Conservation (phyloP, 148 eudicot species). For the Rhododendron henanense region DNA sequence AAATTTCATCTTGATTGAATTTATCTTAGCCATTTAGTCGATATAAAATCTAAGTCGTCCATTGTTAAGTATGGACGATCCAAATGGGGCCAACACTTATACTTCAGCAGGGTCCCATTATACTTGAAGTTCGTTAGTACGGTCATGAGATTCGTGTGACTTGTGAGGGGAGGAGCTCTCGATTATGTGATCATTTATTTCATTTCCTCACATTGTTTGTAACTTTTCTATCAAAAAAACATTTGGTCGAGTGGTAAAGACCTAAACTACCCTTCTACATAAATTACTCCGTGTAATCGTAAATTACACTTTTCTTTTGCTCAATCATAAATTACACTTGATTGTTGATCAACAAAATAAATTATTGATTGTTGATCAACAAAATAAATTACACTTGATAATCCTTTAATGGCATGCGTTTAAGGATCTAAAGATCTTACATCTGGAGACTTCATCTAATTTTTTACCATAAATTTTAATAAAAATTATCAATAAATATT, state of each 20-base stretch:
- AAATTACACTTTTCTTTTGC: neutral
- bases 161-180: conserved; percentile 6
- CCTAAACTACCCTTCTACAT: neutral
- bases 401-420: neutral
- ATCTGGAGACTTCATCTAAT: neutral
- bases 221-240: neutral
- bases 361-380: neutral
- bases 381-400: neutral
- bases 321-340: no score
- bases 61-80: rapidly evolving
- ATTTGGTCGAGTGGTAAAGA: neutral
- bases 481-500: no score
- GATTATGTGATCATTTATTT: neutral
- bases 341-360: neutral
- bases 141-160: neutral
- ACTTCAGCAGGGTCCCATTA: neutral
- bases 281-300: no score
- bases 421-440: neutral
- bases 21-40: no score
- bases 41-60: no score
- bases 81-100: no score
- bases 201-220: neutral
- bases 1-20: no score
- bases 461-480: no score
- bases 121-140: conserved; percentile 5